A percentile compares a stretch with the other conserved stretches of the same genome.
These are phyloP conservation scores for Colletotrichum australisinense DNA, from an alignment of 2,329 filamentous ascomycete species.

Conservation along the genomic window DNA sequence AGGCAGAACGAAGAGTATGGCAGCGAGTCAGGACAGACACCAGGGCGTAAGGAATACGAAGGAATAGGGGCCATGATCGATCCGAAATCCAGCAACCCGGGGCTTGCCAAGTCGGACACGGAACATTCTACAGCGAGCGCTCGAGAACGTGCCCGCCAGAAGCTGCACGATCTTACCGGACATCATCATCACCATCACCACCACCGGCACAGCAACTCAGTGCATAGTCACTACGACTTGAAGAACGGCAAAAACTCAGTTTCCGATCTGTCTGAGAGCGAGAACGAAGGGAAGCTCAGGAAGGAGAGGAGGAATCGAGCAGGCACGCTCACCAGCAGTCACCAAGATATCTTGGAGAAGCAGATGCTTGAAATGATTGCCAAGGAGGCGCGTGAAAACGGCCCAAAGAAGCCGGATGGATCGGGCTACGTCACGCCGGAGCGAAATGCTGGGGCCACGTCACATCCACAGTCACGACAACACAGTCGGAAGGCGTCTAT, in stretches of 20 bases:
- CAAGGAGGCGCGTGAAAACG: conserved; percentile 60
- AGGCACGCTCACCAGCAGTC: conserved; percentile 60
- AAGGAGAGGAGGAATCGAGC: conserved; percentile 52
- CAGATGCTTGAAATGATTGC: conserved; percentile 72
- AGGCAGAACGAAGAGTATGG: conserved; percentile 39
- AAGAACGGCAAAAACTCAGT: conserved; percentile 64
- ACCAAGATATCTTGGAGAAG: conserved; percentile 67
- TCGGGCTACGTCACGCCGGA: conserved; percentile 32
- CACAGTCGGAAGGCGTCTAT: conserved; percentile 51
- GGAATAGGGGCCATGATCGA: conserved; percentile 9
- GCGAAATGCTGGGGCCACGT: conserved; percentile 31
- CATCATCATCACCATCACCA: conserved; percentile 54
- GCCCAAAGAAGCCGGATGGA: conserved; percentile 38
- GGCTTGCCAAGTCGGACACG: conserved; percentile 47
- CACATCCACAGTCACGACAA: conserved; percentile 44
- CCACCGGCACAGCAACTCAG: conserved; percentile 59
- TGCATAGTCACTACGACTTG: conserved; percentile 63
- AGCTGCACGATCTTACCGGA: conserved; percentile 67
- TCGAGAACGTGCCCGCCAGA: conserved; percentile 70
- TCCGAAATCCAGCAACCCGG: conserved; percentile 37
- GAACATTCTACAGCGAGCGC: conserved; percentile 61
- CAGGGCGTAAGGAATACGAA: conserved; percentile 13
- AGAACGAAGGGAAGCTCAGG: conserved; percentile 52
- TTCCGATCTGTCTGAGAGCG: conserved; percentile 72
- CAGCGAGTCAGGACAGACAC: conserved; percentile 18